Evolutionary conservation across 192 early-diverging fungal genomes (phyloP), one percentile per base, ranked within the genome.

Genomic region (Gaertneriomyces sp.): DNA sequence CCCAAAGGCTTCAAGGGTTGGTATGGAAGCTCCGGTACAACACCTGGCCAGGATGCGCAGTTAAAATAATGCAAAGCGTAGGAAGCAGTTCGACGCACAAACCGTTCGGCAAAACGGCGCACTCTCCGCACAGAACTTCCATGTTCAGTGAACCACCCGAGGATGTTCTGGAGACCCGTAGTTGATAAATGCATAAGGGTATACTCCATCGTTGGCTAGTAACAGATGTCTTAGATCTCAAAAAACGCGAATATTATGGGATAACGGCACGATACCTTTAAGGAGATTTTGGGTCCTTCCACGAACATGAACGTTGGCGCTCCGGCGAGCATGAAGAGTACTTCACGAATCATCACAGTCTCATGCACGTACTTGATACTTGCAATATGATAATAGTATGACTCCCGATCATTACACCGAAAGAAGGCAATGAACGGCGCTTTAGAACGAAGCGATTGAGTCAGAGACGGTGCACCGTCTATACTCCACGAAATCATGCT

Each of bases 291-390:
- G 2, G 25, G 25, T 0, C 25, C 25, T 33, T 41, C 61, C 14
- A 38, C 33, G 17, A 63, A 49, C 9, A 52, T 51, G 14, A 51
- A 51, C 17, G 61, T 51, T 40, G 61, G 39, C 25, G 42, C 16
- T 6, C 53, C 25, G 40, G 51, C n/a, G 33, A 68, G 56, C 66
- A 68, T 46, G 40, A 60, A 60, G 20, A 68, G 50, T 1, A 20
- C 38, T 41, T 68, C 66, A 10, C 66, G 66, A 14, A 68, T 58
- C 20, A 68, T 46, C 20, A 60, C 58, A 42, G 11, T 7, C 16
- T 68, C 66, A 4, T 43, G 40, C 12, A 46, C 42, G 44, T 39
- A 64, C 7, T 9, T 39, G 14, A 14, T 33, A 46, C 62, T 47
- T 4, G 62, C 46, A 9, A 46, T n/a, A 39, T 49, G 25, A 9